A percentile compares a stretch with the other conserved stretches of the same genome.
Evolutionary conservation across 1,284 basidiomycete species (phyloP).

Genomic region (Apiotrichum brassicae): DNA sequence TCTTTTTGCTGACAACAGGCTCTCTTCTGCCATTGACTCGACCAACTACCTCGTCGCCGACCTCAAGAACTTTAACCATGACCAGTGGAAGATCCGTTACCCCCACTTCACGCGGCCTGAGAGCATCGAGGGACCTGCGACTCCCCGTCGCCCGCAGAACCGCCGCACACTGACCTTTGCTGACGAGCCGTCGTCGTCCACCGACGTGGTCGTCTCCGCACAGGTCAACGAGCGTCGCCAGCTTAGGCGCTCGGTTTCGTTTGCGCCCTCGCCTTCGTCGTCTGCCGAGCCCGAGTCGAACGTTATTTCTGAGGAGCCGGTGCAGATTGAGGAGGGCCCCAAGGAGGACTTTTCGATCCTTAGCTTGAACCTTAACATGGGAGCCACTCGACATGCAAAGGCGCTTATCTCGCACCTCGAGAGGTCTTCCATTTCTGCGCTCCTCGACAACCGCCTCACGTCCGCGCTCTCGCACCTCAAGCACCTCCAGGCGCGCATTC

Average conservation of each 20-base stretch:
- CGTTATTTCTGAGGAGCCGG: conserved; percentile 49
- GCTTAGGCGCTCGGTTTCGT: conserved; percentile 44
- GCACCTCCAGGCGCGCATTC: conserved; percentile 75
- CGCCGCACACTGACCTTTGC: conserved; percentile 72
- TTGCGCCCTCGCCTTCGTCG: not conserved
- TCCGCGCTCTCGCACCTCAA: conserved; percentile 72
- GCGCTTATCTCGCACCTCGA: conserved; percentile 86
- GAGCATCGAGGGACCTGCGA: conserved; percentile 13
- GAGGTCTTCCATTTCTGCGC: conserved; percentile 83
- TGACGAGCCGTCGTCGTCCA: conserved; percentile 64
- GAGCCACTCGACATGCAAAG: conserved; percentile 64
- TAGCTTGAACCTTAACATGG: conserved; percentile 87
- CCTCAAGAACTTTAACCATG: conserved; percentile 73
- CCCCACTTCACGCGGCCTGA: conserved; percentile 50
- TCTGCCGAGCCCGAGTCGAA: conserved; percentile 20
- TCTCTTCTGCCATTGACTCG: conserved; percentile 66
- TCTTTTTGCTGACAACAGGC: conserved; percentile 48
- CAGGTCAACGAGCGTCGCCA: conserved; percentile 52
- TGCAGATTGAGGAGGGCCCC: conserved; percentile 33
- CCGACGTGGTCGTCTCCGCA: conserved; percentile 57
- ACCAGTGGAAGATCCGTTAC: conserved; percentile 80
- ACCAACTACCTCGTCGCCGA: conserved; percentile 65
- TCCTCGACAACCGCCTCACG: conserved; percentile 80
- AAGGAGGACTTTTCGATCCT: conserved; percentile 70
- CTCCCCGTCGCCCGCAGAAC: conserved; percentile 41